phyloP scores from a whole-genome alignment of 2,329 filamentous ascomycete species.

The Curvularia eragrostidis region DNA sequence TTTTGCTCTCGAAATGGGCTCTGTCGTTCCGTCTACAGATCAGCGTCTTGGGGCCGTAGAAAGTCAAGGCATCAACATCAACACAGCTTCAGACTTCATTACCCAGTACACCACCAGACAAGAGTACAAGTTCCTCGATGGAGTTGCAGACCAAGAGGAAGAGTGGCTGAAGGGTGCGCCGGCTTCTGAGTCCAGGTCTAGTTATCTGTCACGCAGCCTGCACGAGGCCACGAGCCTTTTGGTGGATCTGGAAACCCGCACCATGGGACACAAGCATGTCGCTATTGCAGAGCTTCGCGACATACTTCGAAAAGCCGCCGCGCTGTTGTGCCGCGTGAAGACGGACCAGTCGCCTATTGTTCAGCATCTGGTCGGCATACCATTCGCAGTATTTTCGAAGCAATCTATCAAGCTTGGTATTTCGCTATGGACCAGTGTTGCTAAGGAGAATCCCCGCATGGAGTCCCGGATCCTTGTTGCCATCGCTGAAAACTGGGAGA shows the following conservation, averaged over 20 bases:
- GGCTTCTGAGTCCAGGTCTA: slow-evolving; percentile 20
- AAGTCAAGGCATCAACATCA: slow-evolving; percentile 75
- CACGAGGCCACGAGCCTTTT: slow-evolving; percentile 65
- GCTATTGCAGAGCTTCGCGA: slow-evolving; percentile 78
- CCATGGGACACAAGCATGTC: slow-evolving; percentile 72
- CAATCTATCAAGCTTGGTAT: slow-evolving; percentile 95
- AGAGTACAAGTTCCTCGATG: slow-evolving; percentile 89
- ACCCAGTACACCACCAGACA: slow-evolving; percentile 97
- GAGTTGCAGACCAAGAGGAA: slow-evolving; percentile 70
- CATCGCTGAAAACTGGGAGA: slow-evolving; percentile 90
- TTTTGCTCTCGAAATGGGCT: slow-evolving; percentile 92
- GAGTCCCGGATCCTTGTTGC: slow-evolving; percentile 85
- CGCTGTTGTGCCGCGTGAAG: slow-evolving; percentile 79
- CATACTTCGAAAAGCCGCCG: slow-evolving; percentile 82
- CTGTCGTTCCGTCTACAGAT: slow-evolving; percentile 82
- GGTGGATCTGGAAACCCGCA: slow-evolving; percentile 73
- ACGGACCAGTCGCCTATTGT: slow-evolving; percentile 79
- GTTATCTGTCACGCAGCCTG: slow-evolving; percentile 52
- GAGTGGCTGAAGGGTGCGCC: slow-evolving; percentile 64
- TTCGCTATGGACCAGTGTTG: slow-evolving; percentile 94
- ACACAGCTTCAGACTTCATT: slow-evolving; percentile 93
- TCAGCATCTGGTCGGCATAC: slow-evolving; percentile 88
- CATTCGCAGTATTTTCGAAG: slow-evolving; percentile 91
- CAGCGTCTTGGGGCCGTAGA: slow-evolving; percentile 84
- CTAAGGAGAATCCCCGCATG: slow-evolving; percentile 91